These are phyloP conservation scores for Suillus variegatus DNA, from an alignment of 768 basidiomycete species.

Conservation along the genomic window DNA sequence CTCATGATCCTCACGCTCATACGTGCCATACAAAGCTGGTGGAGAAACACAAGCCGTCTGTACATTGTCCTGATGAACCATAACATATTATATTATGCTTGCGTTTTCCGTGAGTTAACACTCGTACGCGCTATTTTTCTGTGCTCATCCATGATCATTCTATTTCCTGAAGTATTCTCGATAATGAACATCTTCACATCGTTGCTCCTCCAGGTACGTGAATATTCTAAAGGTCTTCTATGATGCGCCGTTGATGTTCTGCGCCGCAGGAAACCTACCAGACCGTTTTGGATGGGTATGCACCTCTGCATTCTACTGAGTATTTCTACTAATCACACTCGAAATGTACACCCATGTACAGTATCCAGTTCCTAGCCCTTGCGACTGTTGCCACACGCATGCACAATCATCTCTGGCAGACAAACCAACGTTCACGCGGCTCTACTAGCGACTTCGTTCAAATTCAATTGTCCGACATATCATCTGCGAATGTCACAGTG, in stretches of 20 bases:
- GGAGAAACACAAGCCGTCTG: background rate
- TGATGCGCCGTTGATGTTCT: background rate
- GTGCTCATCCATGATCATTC: background rate
- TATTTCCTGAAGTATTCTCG: background rate
- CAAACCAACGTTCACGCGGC: too few relatives aligned
- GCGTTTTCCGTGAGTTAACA: background rate
- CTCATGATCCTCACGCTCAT: background rate
- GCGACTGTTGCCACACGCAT: background rate
- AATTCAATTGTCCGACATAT: too few relatives aligned
- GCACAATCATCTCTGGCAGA: background rate
- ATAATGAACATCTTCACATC: background rate
- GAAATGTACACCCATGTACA: background rate
- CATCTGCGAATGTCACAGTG: too few relatives aligned
- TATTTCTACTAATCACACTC: background rate
- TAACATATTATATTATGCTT: background rate
- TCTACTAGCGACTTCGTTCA: too few relatives aligned
- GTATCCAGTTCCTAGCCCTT: background rate
- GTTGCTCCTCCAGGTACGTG: background rate
- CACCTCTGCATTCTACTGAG: background rate
- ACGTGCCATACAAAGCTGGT: background rate
- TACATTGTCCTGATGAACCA: background rate
- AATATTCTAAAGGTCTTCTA: background rate
- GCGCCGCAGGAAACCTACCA: background rate
- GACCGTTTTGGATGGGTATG: background rate
- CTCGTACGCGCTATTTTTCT: background rate